Evolutionary conservation across 2,329 filamentous ascomycete genomes (phyloP).

Genomic region (Xylogone sp.): DNA sequence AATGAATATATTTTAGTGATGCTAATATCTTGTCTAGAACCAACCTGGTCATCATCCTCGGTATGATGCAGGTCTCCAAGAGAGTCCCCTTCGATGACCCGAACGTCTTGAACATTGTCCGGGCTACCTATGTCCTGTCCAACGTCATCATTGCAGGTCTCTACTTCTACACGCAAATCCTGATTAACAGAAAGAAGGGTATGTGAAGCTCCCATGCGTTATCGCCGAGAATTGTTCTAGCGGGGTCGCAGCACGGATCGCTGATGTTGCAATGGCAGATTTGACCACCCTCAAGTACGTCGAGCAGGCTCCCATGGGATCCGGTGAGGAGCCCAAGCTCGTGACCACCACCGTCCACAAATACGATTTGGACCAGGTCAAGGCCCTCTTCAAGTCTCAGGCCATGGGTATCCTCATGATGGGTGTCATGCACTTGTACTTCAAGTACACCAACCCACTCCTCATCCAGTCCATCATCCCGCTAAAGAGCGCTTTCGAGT

Average conservation of each 20-base stretch:
- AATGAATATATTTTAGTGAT: neutral
- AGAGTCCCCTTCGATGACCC: constrained; percentile 91
- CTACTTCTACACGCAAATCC: constrained; percentile 78
- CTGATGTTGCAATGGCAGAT: constrained; percentile 53
- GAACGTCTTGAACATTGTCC: constrained; percentile 61
- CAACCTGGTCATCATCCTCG: constrained; percentile 91
- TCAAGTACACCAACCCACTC: constrained; percentile 99
- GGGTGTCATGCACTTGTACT: constrained; percentile 97
- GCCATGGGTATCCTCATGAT: constrained; percentile 98
- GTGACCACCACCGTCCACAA: constrained; percentile 95
- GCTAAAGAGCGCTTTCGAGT: constrained; percentile 90
- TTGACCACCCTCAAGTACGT: constrained; percentile 98
- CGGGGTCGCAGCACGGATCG: neutral
- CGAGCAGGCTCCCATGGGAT: constrained; percentile 90
- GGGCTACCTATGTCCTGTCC: constrained; percentile 58
- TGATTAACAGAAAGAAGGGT: constrained; percentile 98
- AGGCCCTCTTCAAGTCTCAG: constrained; percentile 81
- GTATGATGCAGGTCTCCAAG: constrained; percentile 98
- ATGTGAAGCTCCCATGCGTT: no score
- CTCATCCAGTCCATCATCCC: constrained; percentile 98
- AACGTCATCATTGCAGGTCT: constrained; percentile 81
- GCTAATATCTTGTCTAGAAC: constrained; percentile 51
- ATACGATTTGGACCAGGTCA: constrained; percentile 87
- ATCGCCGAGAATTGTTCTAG: neutral
- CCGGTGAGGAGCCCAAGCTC: constrained; percentile 89